Evolutionary conservation across 1,284 basidiomycete genomes (phyloP), one percentile per base, ranked within the genome.

Genomic region (Marasmius fiardii): DNA sequence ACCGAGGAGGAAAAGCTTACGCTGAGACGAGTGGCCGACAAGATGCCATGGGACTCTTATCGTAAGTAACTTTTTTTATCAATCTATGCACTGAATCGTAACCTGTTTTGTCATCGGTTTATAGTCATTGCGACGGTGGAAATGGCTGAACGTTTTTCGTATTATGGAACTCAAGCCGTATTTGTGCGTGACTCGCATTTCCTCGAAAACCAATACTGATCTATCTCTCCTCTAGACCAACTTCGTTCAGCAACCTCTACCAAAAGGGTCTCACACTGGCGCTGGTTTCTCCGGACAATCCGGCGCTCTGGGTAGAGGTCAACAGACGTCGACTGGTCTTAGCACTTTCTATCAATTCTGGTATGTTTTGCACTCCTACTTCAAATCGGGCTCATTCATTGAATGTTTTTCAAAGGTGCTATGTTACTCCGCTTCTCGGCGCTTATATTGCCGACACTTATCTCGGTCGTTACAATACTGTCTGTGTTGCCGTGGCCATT

Each of bases 161-260:
- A 75, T 68, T 83, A 84, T 68, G 89, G 89, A 18, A 75, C 77
- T 12, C 77, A 70, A 24, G 82, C 84, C 50, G 84, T 89, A 58
- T 86, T 87, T 64, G 84, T 86, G 61, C 65, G 83, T 76, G 2
- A 16, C 2, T 31, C 34, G n/a, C 26, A n/a, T 12, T 28, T 18
- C 23, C 14, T 26, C 11, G 16, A 5, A 16, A 3, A 16, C n/a
- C 24, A 11, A 26, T 20, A 6, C n/a, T 16, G 6, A 5, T 20
- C 4, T 21, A 23, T 18, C 20, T 6, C 21, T n/a, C 39, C 26
- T 16, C 7, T 11, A 88, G 83, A 84, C 82, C 26, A 90, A 90
- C 67, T 90, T 83, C 68, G 84, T 90, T 52, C 87, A 90, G 64
- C 80, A 83, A 58, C 77, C 79, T 0, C 80, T 92, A 3, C 90